These are phyloP conservation scores for Juglanconis oblonga DNA, from an alignment of 2,329 filamentous ascomycete genomes.

Conservation along the genomic window DNA sequence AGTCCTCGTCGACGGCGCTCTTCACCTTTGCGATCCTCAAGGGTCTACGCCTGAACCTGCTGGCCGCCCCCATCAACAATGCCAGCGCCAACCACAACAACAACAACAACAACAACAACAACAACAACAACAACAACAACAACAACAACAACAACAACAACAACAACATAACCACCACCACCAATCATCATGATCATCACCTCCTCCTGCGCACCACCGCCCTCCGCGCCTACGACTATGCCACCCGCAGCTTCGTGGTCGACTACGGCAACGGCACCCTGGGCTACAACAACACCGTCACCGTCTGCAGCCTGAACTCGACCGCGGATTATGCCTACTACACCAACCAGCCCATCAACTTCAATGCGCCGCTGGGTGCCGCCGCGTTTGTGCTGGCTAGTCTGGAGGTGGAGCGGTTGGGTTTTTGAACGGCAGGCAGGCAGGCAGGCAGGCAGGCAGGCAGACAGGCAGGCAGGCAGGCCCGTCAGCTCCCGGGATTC, in stretches of 20 bases:
- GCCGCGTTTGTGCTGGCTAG: constrained; percentile 36
- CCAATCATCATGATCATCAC: background rate
- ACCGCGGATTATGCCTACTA: constrained; percentile 40
- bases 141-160: background rate
- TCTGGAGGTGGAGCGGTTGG: constrained; percentile 31
- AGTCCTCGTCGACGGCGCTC: constrained; percentile 58
- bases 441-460: background rate
- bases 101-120: background rate
- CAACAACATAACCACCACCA: background rate
- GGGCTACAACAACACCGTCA: constrained; percentile 35
- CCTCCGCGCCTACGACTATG: constrained; percentile 6
- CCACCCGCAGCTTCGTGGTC: constrained; percentile 3
- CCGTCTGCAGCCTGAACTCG: constrained; percentile 40
- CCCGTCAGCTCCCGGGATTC: no score
- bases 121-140: background rate
- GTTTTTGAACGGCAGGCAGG: background rate
- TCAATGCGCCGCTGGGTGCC: constrained; percentile 36
- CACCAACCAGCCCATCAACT: constrained; percentile 30
- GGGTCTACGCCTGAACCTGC: constrained; percentile 24
- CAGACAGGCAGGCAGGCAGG: no score
- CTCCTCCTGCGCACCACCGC: background rate
- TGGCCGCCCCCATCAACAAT: background rate
- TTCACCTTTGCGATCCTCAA: constrained; percentile 52
- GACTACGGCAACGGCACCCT: constrained; percentile 5
- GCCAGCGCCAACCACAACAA: background rate